These are phyloP conservation scores for Pterulicium gracile DNA, from an alignment of 1,284 basidiomycete species.

Conservation along the genomic window DNA sequence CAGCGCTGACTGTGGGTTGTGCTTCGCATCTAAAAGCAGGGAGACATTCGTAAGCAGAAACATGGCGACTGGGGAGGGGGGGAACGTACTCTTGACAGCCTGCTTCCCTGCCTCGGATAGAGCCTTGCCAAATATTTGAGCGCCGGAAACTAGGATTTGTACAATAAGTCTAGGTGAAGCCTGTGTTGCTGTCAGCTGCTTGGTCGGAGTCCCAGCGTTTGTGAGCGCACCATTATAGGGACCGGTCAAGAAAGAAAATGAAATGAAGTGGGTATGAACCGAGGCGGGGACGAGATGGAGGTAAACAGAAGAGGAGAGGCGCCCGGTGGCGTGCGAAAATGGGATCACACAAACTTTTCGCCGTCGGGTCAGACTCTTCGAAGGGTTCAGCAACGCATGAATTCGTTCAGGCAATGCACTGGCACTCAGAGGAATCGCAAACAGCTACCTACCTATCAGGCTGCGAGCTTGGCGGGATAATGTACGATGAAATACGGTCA, in stretches of 20 bases:
- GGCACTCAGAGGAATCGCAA: too few relatives aligned
- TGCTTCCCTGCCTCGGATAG: conserved; percentile 86
- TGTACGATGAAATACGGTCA: too few relatives aligned
- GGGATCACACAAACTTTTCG: background rate
- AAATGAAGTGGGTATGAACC: background rate
- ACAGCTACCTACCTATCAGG: too few relatives aligned
- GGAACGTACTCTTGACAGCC: conserved; percentile 79
- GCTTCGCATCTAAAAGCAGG: conserved; percentile 60
- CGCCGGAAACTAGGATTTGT: conserved; percentile 75
- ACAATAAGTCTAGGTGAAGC: conserved; percentile 69
- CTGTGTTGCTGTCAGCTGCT: conserved; percentile 24
- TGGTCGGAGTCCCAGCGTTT: too few relatives aligned
- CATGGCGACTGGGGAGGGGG: conserved; percentile 2
- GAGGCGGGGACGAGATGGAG: conserved; percentile 5
- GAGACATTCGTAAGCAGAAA: background rate
- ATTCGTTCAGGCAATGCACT: too few relatives aligned
- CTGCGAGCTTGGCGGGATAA: too few relatives aligned
- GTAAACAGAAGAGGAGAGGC: conserved; percentile 1
- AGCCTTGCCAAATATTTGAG: conserved; percentile 85
- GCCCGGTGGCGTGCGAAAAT: conserved; percentile 5
- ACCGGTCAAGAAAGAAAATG: too few relatives aligned
- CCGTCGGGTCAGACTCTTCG: too few relatives aligned
- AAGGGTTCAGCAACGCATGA: too few relatives aligned
- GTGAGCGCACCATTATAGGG: too few relatives aligned
- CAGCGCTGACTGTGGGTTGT: conserved; percentile 50